A percentile compares a stretch with the other conserved stretches of the same genome.
These are phyloP conservation scores for Geranomyces variabilis DNA, from an alignment of 192 early-diverging fungal species.

Conservation along the genomic window DNA sequence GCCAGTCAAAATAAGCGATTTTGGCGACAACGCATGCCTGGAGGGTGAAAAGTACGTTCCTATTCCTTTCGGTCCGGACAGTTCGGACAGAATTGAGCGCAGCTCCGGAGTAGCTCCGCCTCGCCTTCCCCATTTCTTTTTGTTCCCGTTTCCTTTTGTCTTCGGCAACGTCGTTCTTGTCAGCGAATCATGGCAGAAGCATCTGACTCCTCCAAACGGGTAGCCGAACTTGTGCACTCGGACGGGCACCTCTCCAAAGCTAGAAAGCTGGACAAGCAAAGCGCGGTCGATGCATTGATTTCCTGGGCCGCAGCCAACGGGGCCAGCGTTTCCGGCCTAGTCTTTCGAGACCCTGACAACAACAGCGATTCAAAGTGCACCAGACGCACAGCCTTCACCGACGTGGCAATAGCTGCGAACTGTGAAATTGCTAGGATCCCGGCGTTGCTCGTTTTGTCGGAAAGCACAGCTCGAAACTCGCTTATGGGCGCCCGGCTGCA, in stretches of 20 bases:
- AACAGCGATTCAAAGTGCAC: constrained; percentile 1
- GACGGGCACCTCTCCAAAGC: too few relatives aligned
- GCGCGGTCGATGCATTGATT: not conserved
- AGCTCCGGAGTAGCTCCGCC: too few relatives aligned
- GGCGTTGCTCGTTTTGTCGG: constrained; percentile 41
- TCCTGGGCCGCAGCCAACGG: not conserved
- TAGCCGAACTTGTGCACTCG: too few relatives aligned
- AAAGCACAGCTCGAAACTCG: constrained; percentile 37
- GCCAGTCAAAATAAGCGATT: constrained; percentile 92
- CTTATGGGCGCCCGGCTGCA: constrained; percentile 23
- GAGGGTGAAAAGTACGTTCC: too few relatives aligned
- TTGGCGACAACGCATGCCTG: constrained; percentile 84
- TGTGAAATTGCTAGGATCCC: constrained; percentile 43
- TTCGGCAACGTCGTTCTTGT: too few relatives aligned
- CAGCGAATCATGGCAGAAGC: too few relatives aligned
- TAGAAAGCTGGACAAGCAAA: too few relatives aligned
- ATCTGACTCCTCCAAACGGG: too few relatives aligned
- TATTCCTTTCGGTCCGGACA: too few relatives aligned
- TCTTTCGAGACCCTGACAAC: not conserved
- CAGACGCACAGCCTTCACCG: constrained; percentile 29
- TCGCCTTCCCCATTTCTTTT: too few relatives aligned
- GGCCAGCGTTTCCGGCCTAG: not conserved
- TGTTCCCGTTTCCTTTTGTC: too few relatives aligned
- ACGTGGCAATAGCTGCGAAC: constrained; percentile 17
- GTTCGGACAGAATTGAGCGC: too few relatives aligned